These are phyloP conservation scores for Monosporozyma aquatica DNA, from an alignment of 805 yeast genomes.

Conservation along the genomic window DNA sequence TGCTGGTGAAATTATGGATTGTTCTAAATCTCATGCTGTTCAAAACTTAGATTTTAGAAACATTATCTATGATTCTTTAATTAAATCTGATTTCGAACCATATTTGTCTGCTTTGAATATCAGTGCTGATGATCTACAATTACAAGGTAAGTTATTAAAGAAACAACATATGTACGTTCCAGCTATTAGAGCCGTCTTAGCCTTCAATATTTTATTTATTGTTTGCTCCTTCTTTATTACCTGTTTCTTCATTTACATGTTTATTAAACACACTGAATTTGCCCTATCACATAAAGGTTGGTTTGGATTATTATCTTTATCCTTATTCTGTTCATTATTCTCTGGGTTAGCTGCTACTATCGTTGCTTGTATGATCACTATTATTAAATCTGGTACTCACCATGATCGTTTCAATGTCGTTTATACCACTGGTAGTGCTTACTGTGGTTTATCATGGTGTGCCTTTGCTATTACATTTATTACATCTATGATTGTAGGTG, in stretches of 20 bases:
- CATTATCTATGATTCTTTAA: constrained; percentile 24
- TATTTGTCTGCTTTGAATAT: constrained; percentile 24
- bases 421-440: constrained; percentile 19
- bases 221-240: constrained; percentile 18
- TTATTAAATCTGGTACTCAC: constrained; percentile 27
- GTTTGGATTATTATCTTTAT: constrained; percentile 13
- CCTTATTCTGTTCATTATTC: constrained; percentile 21
- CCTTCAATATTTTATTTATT: constrained; percentile 22
- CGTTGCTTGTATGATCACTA: constrained; percentile 20
- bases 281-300: constrained; percentile 10
- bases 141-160: constrained; percentile 24
- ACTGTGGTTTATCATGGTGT: constrained; percentile 26
- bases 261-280: constrained; percentile 4
- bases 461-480: constrained; percentile 22
- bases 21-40: constrained; percentile 26
- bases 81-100: constrained; percentile 25
- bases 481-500: constrained; percentile 10
- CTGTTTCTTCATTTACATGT: constrained; percentile 7
- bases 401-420: constrained; percentile 25
- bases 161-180: constrained; percentile 29
- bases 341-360: constrained; percentile 25
- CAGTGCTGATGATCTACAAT: constrained; percentile 19
- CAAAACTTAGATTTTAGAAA: constrained; percentile 28
- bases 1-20: constrained; percentile 15
- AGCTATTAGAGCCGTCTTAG: constrained; percentile 25